Evolutionary conservation across 441 rosid species (phyloP).

Genomic region (Gossypium trilobum): DNA sequence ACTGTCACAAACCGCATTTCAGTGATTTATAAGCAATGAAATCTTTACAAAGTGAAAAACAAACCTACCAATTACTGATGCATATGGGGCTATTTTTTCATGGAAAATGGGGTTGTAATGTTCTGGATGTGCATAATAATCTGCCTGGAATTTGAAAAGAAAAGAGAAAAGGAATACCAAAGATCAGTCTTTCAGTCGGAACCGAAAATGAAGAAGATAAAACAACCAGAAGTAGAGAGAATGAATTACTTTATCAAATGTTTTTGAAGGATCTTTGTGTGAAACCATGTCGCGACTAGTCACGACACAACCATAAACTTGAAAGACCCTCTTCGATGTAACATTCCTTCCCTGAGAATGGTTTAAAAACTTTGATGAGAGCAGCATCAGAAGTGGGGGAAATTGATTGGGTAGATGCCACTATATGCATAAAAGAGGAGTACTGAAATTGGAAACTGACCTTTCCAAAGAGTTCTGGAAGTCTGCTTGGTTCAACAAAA

Average conservation of each 20-base stretch:
- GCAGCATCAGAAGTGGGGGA: background rate
- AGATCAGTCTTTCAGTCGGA: background rate
- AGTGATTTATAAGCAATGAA: background rate
- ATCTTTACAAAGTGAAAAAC: background rate
- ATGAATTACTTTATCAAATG: conserved; percentile 56
- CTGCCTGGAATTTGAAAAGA: conserved; percentile 43
- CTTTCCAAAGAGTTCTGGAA: conserved; percentile 57
- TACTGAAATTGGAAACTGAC: conserved; percentile 27
- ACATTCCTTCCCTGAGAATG: conserved; percentile 37
- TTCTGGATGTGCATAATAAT: conserved; percentile 86
- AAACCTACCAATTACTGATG: conserved; percentile 69
- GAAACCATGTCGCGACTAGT: conserved; percentile 78
- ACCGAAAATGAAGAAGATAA: background rate
- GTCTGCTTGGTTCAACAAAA: conserved; percentile 65
- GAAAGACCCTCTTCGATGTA: conserved; percentile 55
- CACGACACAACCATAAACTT: conserved; percentile 76
- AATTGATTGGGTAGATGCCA: background rate
- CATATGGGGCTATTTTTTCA: conserved; percentile 69
- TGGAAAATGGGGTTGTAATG: conserved; percentile 74
- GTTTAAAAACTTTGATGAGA: conserved; percentile 7
- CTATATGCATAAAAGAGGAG: background rate
- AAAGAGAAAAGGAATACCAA: background rate
- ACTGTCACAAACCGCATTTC: conserved; percentile 35
- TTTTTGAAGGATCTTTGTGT: conserved; percentile 53
- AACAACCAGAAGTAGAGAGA: conserved; percentile 5